Conservation (phyloP, 768 basidiomycete genomes). For the Grammothele lineata region DNA sequence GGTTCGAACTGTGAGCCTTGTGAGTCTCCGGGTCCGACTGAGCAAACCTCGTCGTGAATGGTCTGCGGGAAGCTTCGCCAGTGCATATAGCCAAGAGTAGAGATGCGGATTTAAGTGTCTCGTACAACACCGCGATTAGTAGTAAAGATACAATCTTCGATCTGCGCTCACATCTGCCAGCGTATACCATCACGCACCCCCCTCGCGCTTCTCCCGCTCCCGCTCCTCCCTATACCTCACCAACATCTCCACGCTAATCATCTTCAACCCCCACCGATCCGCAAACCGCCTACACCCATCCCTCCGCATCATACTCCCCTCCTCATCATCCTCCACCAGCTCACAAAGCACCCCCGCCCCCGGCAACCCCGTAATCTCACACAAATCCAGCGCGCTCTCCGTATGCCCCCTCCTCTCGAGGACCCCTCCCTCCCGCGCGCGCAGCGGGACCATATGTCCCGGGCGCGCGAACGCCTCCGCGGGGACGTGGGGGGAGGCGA, state of each 20-base stretch:
- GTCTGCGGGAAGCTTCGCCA: too few species aligned
- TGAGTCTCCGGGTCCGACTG: too few species aligned
- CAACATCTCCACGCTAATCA: conserved; percentile 91
- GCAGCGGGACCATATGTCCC: conserved; percentile 92
- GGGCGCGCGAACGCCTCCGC: conserved; percentile 83
- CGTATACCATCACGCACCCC: too few species aligned
- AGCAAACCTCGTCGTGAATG: too few species aligned
- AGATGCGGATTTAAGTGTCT: too few species aligned
- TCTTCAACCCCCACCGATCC: conserved; percentile 82
- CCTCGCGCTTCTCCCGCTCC: too few species aligned
- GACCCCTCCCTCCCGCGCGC: conserved; percentile 82
- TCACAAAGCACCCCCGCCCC: conserved; percentile 88
- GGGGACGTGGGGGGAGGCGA: conserved; percentile 53
- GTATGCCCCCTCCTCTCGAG: conserved; percentile 91
- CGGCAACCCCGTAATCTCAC: conserved; percentile 63
- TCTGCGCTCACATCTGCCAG: too few species aligned
- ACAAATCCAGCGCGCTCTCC: conserved; percentile 86
- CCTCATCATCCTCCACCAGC: conserved; percentile 85
- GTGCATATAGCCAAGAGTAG: too few species aligned
- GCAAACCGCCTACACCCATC: conserved; percentile 94
- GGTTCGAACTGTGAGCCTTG: too few species aligned
- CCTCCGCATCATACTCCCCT: conserved; percentile 90
- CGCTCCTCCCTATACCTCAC: conserved; percentile 35
- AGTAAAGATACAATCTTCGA: too few species aligned
- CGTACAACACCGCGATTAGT: too few species aligned